These are phyloP conservation scores for Xerocomellus dryophilus DNA, from an alignment of 768 basidiomycete species.

Conservation along the genomic window DNA sequence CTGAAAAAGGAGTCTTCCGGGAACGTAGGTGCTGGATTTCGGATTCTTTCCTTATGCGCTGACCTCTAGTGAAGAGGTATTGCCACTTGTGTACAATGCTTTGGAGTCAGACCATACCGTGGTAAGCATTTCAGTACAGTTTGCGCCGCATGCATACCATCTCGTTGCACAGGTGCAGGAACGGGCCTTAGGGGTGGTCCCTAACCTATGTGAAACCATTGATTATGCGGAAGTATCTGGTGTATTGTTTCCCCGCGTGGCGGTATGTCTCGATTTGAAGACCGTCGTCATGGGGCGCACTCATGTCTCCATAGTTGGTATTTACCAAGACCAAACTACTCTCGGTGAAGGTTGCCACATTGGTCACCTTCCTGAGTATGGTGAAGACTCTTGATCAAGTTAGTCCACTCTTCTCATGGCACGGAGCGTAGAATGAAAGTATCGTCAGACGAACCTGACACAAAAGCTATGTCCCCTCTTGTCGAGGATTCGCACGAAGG, in stretches of 20 bases:
- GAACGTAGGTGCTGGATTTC: constrained; percentile 60
- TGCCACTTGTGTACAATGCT: constrained; percentile 93
- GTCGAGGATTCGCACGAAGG: constrained; percentile 93
- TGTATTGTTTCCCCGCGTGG: constrained; percentile 87
- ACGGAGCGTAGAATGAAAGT: background rate
- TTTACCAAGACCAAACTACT: constrained; percentile 91
- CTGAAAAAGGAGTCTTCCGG: constrained; percentile 78
- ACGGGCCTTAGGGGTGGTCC: constrained; percentile 78
- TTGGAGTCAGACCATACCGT: constrained; percentile 92
- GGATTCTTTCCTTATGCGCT: background rate
- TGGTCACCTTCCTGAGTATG: constrained; percentile 80
- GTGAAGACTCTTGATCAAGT: constrained; percentile 90
- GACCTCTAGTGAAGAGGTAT: constrained; percentile 61
- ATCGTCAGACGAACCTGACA: constrained; percentile 72
- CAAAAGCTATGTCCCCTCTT: constrained; percentile 94
- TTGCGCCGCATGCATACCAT: background rate
- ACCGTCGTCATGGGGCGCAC: background rate
- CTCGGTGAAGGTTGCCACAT: constrained; percentile 86
- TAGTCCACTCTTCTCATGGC: constrained; percentile 8
- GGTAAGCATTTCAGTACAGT: constrained; percentile 38
- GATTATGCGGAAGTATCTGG: constrained; percentile 95
- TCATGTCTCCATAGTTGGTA: constrained; percentile 57
- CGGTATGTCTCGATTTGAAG: constrained; percentile 49
- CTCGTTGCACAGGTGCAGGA: constrained; percentile 74
- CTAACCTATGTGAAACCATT: constrained; percentile 85